Evolutionary conservation across 1,284 basidiomycete species (phyloP).

Genomic region (Puccinia horiana): DNA sequence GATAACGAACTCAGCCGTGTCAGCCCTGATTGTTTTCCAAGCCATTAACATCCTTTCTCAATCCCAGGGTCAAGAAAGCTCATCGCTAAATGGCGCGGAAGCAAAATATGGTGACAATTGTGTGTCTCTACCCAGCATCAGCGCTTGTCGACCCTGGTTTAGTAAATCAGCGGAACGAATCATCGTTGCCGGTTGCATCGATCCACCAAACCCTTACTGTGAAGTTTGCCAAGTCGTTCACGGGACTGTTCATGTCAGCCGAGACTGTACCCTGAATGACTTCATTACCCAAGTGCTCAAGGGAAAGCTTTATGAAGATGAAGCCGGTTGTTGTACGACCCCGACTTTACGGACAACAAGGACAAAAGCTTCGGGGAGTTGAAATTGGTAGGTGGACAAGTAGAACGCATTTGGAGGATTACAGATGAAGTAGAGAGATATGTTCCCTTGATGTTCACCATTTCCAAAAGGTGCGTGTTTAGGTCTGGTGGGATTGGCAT

Average conservation of each 20-base stretch:
- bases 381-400: conserved; percentile 63
- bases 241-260: conserved; percentile 71
- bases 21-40: conserved; percentile 89
- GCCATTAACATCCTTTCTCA: conserved; percentile 74
- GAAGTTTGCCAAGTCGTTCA: conserved; percentile 86
- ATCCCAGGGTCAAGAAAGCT: conserved; percentile 47
- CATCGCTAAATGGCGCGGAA: conserved; percentile 62
- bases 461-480: conserved; percentile 60
- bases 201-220: conserved; percentile 72
- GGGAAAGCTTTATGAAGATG: conserved; percentile 46
- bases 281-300: conserved; percentile 59
- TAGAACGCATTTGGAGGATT: conserved; percentile 80
- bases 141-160: conserved; percentile 67
- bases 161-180: conserved; percentile 74
- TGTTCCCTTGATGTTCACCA: conserved; percentile 71
- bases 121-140: conserved; percentile 62
- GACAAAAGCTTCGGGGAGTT: conserved; percentile 72
- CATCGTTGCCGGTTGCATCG: conserved; percentile 66
- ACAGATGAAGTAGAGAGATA: conserved; percentile 82
- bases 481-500: background rate
- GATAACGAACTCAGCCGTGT: conserved; percentile 95
- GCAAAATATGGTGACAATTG: conserved; percentile 54
- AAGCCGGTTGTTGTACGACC: conserved; percentile 73
- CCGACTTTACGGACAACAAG: conserved; percentile 83
- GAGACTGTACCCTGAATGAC: conserved; percentile 69